Percentiles rank a stretch among this genome's conserved stretches.
These are phyloP conservation scores for Tylopilus subfusipes DNA, from an alignment of 768 basidiomycete genomes.

Conservation along the genomic window DNA sequence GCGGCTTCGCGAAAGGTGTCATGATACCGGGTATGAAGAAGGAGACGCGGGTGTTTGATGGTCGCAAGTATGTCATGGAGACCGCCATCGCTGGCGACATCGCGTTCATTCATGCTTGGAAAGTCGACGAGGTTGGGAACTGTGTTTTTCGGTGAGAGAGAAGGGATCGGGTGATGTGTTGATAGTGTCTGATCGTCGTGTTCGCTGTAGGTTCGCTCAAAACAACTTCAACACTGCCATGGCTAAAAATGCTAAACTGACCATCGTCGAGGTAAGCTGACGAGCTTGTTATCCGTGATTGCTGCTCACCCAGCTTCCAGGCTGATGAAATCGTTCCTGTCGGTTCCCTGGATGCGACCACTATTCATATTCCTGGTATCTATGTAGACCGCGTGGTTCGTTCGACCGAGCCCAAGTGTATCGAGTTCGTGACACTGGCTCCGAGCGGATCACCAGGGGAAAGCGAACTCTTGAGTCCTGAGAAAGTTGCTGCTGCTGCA, in stretches of 20 bases:
- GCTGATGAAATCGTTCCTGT: slow-evolving; percentile 87
- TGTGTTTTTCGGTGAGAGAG: slow-evolving; percentile 73
- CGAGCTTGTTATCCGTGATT: slow-evolving; percentile 2
- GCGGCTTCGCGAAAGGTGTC: slow-evolving; percentile 68
- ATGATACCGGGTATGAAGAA: slow-evolving; percentile 71
- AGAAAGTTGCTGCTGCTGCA: slow-evolving; percentile 50
- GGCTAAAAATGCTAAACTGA: slow-evolving; percentile 86
- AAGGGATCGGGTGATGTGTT: not conserved
- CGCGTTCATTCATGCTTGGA: slow-evolving; percentile 88
- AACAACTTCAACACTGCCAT: slow-evolving; percentile 86
- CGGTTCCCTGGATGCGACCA: slow-evolving; percentile 75
- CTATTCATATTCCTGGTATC: slow-evolving; percentile 79
- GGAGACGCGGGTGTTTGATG: slow-evolving; percentile 72
- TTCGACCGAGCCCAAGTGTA: slow-evolving; percentile 70
- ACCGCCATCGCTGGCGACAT: slow-evolving; percentile 75
- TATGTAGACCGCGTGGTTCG: slow-evolving; percentile 88
- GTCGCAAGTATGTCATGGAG: slow-evolving; percentile 80
- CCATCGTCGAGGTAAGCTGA: slow-evolving; percentile 76
- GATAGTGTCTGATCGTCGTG: not conserved
- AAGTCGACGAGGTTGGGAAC: slow-evolving; percentile 88
- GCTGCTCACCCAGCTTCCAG: slow-evolving; percentile 34
- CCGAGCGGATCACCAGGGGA: slow-evolving; percentile 35
- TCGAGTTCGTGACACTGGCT: slow-evolving; percentile 73
- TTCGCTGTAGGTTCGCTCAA: slow-evolving; percentile 61
- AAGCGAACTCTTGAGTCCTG: slow-evolving; percentile 37